Conservation (phyloP, 306 rosid species). For the Quercus bicolor region DNA sequence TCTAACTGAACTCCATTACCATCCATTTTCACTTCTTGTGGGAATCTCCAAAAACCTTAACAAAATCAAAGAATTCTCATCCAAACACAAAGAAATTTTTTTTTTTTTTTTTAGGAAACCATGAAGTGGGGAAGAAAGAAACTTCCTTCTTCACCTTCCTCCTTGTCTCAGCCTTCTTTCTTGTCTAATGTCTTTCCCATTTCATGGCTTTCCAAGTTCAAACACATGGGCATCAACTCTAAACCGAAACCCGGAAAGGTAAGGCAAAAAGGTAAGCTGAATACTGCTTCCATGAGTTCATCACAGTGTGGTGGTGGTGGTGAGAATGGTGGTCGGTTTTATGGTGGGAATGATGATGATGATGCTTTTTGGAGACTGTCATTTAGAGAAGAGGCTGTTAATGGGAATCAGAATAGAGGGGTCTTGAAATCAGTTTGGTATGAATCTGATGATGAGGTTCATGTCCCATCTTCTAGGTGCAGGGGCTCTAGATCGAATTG, state of each 20-base stretch:
- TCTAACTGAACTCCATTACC: slow-evolving; percentile 19
- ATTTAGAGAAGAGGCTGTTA: slow-evolving; percentile 48
- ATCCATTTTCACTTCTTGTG: slow-evolving; percentile 12
- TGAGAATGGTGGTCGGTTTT: slow-evolving; percentile 38
- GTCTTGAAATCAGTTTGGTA: slow-evolving; percentile 27
- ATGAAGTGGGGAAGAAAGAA: slow-evolving; percentile 71
- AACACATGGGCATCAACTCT: slow-evolving; percentile 42
- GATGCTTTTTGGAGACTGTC: slow-evolving; percentile 78
- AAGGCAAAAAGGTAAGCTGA: slow-evolving; percentile 31
- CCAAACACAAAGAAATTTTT: background rate
- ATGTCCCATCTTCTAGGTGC: slow-evolving; percentile 20
- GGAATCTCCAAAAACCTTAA: slow-evolving; percentile 15
- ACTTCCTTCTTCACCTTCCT: slow-evolving; percentile 42
- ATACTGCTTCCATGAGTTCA: slow-evolving; percentile 29
- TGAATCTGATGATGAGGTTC: slow-evolving; percentile 38
- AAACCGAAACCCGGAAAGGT: slow-evolving; percentile 38
- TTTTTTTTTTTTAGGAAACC: slow-evolving; percentile 4
- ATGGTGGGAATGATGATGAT: slow-evolving; percentile 46
- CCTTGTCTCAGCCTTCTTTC: slow-evolving; percentile 49
- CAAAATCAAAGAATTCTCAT: background rate
- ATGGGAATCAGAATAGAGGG: slow-evolving; percentile 33
- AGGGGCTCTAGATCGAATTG: slow-evolving; percentile 17
- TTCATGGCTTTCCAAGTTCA: slow-evolving; percentile 81
- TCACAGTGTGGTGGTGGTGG: slow-evolving; percentile 22
- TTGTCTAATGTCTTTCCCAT: slow-evolving; percentile 56